These are phyloP conservation scores for Phytopythium litorale DNA, from an alignment of 352 stramenopile species.

Conservation along the genomic window DNA sequence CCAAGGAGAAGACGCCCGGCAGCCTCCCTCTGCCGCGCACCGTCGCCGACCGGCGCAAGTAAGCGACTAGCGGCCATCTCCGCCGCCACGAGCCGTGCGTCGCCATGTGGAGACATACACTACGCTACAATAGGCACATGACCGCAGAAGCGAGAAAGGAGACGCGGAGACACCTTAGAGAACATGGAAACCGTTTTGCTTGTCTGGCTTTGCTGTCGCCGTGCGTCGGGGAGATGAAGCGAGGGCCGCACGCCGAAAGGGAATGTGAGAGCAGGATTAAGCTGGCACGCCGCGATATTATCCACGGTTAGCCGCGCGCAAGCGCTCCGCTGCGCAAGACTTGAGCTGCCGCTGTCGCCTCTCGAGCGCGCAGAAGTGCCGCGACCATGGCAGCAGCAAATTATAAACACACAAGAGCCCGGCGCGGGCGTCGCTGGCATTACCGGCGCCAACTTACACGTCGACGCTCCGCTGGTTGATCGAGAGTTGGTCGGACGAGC, in stretches of 20 bases:
- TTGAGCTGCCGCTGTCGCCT: background rate
- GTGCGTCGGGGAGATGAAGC: too few relatives aligned
- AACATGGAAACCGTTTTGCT: too few relatives aligned
- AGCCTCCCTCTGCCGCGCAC: slow-evolving; percentile 45
- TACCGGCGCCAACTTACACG: slow-evolving; percentile 31
- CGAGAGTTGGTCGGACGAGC: slow-evolving; percentile 58
- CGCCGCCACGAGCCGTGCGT: slow-evolving; percentile 11
- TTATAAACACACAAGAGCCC: slow-evolving; percentile 7
- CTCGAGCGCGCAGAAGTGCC: background rate
- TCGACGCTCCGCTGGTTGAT: slow-evolving; percentile 78
- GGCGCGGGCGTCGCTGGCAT: background rate
- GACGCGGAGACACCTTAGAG: background rate
- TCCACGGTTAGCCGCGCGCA: too few relatives aligned
- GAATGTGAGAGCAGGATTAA: too few relatives aligned
- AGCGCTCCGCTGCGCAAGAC: background rate
- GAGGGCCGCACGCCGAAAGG: too few relatives aligned
- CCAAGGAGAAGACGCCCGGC: slow-evolving; percentile 46
- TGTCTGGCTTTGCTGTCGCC: too few relatives aligned
- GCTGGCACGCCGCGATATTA: too few relatives aligned
- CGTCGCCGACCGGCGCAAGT: slow-evolving; percentile 16
- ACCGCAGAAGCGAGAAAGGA: background rate
- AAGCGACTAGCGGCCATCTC: slow-evolving; percentile 11
- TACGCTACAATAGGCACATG: slow-evolving; percentile 5
- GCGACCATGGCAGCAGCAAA: background rate
- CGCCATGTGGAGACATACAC: background rate